These are phyloP conservation scores for Huntiella omanensis DNA, from an alignment of 2,329 filamentous ascomycete species.

Conservation along the genomic window DNA sequence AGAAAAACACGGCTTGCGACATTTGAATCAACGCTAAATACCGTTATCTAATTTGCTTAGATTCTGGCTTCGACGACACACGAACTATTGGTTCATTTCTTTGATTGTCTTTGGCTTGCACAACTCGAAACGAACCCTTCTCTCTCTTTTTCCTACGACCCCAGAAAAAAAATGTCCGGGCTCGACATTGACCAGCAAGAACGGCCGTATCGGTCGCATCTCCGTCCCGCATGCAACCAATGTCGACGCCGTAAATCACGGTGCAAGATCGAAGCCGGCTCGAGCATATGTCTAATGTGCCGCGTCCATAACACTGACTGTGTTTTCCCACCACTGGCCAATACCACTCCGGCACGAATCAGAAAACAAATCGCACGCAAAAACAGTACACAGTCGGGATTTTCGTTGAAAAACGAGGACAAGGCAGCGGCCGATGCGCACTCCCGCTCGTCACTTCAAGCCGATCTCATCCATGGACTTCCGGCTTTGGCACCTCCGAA, in stretches of 20 bases:
- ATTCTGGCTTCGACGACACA: no score
- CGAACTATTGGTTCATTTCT: no score
- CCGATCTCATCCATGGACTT: no score
- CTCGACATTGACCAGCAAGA: slow-evolving; percentile 5
- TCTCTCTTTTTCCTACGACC: no score
- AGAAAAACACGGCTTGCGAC: no score
- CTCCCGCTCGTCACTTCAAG: no score
- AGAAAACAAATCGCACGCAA: slow-evolving; percentile 8
- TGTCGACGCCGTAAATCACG: slow-evolving; percentile 43
- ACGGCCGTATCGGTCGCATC: slow-evolving; percentile 42
- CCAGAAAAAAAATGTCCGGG: no score
- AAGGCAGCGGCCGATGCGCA: neutral
- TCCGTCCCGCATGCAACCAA: slow-evolving; percentile 38
- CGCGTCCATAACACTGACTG: slow-evolving; percentile 38
- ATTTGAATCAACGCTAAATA: no score
- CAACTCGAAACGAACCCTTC: no score
- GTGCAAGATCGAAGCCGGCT: slow-evolving; percentile 36
- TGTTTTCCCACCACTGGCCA: slow-evolving; percentile 25
- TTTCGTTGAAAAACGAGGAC: neutral
- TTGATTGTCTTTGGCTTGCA: no score
- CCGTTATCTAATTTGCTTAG: no score
- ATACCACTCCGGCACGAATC: slow-evolving; percentile 12
- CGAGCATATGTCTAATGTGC: slow-evolving; percentile 36
- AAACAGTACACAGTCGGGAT: neutral
- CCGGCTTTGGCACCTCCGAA: no score